A percentile compares a stretch with the other conserved stretches of the same genome.
These are phyloP conservation scores for Rhodotorula sp. DNA, from an alignment of 1,284 basidiomycete genomes.

Conservation along the genomic window DNA sequence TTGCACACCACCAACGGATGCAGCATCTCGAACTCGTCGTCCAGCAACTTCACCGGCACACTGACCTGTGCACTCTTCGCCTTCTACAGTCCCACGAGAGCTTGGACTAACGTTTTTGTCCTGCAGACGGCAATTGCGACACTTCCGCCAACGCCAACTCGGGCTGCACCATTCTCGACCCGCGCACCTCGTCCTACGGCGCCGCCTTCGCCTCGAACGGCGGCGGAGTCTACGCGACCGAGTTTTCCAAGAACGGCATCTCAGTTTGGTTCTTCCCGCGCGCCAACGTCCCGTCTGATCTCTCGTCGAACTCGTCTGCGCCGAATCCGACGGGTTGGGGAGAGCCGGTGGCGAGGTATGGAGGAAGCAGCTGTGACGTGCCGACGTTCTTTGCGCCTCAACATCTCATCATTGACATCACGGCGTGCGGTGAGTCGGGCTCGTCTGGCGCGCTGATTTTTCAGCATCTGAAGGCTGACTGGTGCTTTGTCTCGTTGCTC, in stretches of 20 bases:
- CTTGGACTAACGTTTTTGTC: background rate
- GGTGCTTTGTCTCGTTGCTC: too few relatives aligned
- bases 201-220: constrained; percentile 44
- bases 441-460: too few relatives aligned
- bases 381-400: constrained; percentile 28
- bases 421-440: constrained; percentile 30
- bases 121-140: constrained; percentile 41
- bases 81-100: too few relatives aligned
- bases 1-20: constrained; percentile 51
- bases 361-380: constrained; percentile 15
- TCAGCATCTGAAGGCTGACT: background rate
- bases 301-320: constrained; percentile 15
- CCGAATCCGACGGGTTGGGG: constrained; percentile 35
- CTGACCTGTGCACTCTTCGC: constrained; percentile 32
- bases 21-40: constrained; percentile 30
- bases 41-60: constrained; percentile 39
- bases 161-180: constrained; percentile 59
- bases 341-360: constrained; percentile 24
- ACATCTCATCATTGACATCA: constrained; percentile 35
- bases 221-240: constrained; percentile 43
- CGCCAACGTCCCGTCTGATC: constrained; percentile 25
- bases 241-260: constrained; percentile 28
- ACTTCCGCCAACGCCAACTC: constrained; percentile 50
- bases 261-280: constrained; percentile 41
- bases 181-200: constrained; percentile 43